phyloP scores from a whole-genome alignment of 345 rosid species.

The Streptanthus diversifolius region DNA sequence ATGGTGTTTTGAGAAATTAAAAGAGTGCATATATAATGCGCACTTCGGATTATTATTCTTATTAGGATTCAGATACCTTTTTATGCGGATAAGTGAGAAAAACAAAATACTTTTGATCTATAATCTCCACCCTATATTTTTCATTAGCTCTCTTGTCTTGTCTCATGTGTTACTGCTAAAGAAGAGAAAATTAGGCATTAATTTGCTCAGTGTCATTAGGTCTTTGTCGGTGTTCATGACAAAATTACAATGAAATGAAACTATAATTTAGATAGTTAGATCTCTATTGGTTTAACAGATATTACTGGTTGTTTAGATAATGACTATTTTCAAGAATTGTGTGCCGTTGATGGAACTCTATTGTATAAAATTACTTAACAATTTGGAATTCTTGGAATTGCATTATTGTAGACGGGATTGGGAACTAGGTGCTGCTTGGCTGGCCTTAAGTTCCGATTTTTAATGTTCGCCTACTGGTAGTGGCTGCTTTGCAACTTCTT shows the following conservation, averaged over 20 bases:
- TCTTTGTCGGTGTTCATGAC: not conserved
- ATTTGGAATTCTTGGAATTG: not conserved
- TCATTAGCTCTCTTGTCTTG: not conserved
- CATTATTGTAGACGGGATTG: not conserved
- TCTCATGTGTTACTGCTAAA: not conserved
- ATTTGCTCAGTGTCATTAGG: not conserved
- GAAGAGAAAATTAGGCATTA: not conserved
- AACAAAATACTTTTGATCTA: slow-evolving; percentile 3
- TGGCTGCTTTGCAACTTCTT: not conserved
- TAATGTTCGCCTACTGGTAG: not conserved
- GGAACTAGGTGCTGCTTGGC: not conserved
- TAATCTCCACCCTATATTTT: not conserved
- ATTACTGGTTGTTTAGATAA: not conserved
- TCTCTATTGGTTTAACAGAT: not conserved
- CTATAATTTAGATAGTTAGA: not conserved
- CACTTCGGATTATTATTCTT: slow-evolving; percentile 10
- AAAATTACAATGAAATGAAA: not conserved
- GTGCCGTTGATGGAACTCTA: not conserved
- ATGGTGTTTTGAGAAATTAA: slow-evolving; percentile 16
- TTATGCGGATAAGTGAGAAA: not conserved
- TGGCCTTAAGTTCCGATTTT: not conserved
- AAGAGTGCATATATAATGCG: slow-evolving; percentile 1
- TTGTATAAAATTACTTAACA: not conserved
- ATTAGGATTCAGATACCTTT: slow-evolving; percentile 1
- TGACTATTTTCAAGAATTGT: not conserved